phyloP scores from a whole-genome alignment of 345 rosid genomes.

The Lepidium sativum region DNA sequence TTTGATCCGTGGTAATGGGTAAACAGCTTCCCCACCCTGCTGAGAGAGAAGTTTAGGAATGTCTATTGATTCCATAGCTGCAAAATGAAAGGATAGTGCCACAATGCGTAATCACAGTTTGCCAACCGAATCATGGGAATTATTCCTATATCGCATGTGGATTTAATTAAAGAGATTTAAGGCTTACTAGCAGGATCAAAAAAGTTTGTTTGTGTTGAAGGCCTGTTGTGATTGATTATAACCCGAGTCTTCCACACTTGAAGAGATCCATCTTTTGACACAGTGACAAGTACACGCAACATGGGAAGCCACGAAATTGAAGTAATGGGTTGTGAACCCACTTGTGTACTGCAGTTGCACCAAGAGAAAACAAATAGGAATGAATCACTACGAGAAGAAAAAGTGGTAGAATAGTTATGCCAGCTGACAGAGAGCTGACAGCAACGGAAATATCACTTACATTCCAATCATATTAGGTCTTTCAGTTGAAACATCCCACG shows the following conservation, averaged over 20 bases:
- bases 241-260: conserved; percentile 93
- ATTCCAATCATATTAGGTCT: conserved; percentile 96
- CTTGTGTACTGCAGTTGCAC: conserved; percentile 55
- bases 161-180: conserved; percentile 8
- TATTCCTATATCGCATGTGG: neutral
- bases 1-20: conserved; percentile 81
- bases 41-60: conserved; percentile 84
- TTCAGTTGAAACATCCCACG: conserved; percentile 99
- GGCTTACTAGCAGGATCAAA: conserved; percentile 80
- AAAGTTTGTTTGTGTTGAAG: conserved; percentile 86
- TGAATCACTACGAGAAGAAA: neutral
- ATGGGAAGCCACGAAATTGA: conserved; percentile 86
- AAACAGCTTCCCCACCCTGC: conserved; percentile 96
- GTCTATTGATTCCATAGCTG: conserved; percentile 87
- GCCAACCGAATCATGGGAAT: neutral
- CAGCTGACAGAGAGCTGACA: neutral
- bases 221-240: conserved; percentile 70
- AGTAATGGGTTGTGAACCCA: conserved; percentile 87
- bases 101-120: neutral
- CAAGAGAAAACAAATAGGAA: conserved; percentile 1
- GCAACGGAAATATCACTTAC: conserved; percentile 37
- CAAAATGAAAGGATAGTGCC: conserved; percentile 20
- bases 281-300: conserved; percentile 73
- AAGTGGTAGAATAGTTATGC: neutral
- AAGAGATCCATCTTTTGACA: conserved; percentile 84